These are phyloP conservation scores for Erodium trifolium DNA, from an alignment of 441 rosid genomes.

Conservation along the genomic window DNA sequence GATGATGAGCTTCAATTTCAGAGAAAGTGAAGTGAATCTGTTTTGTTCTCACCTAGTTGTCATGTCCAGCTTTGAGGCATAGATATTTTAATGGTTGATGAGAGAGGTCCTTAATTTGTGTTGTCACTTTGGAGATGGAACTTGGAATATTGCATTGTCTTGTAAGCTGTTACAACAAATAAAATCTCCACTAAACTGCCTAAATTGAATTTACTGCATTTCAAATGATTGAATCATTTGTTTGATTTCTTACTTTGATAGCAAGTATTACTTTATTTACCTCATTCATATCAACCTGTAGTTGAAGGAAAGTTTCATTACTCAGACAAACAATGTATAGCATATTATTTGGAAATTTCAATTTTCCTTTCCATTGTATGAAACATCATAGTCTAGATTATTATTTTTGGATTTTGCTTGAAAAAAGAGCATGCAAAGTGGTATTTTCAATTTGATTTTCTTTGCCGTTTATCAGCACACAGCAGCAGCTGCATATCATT, in stretches of 20 bases:
- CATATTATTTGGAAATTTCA: neutral
- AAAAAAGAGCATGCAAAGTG: neutral
- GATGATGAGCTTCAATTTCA: neutral
- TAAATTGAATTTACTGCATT: neutral
- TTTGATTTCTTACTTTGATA: neutral
- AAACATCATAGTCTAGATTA: neutral
- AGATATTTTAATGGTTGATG: neutral
- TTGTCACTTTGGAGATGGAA: neutral
- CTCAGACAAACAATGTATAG: neutral
- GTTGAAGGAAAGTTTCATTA: neutral
- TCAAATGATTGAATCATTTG: neutral
- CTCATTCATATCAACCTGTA: neutral
- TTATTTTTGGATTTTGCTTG: neutral
- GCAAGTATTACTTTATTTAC: neutral
- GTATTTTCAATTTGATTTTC: slow-evolving; percentile 1
- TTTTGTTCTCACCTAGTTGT: neutral
- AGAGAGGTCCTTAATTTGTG: neutral
- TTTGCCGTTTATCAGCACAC: neutral
- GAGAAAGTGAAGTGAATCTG: neutral
- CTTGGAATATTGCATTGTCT: neutral
- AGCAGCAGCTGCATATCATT: neutral
- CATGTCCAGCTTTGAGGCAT: neutral
- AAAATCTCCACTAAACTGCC: neutral
- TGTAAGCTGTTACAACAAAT: neutral
- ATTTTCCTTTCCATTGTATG: neutral